These are phyloP conservation scores for Nematocida sp. DNA, from an alignment of 371 early-diverging fungal species.

Conservation along the genomic window DNA sequence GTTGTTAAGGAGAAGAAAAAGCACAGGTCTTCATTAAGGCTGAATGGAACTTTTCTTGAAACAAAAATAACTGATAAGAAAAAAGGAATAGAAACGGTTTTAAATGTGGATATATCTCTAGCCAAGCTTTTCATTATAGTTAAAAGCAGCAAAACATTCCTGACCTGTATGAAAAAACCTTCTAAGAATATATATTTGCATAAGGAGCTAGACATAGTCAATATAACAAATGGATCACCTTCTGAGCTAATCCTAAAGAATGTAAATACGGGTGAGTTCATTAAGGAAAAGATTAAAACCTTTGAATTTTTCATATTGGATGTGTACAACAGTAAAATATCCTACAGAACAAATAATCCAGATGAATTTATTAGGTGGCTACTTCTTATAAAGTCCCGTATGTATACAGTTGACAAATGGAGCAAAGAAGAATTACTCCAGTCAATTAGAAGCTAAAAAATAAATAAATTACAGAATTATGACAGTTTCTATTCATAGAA, in stretches of 20 bases:
- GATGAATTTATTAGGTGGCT: constrained; percentile 54
- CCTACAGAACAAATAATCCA: constrained; percentile 10
- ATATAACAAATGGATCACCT: neutral
- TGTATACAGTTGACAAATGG: constrained; percentile 53
- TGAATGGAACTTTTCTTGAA: constrained; percentile 22
- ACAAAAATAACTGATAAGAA: constrained; percentile 5
- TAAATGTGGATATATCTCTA: constrained; percentile 29
- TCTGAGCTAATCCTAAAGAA: constrained; percentile 38
- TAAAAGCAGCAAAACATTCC: neutral
- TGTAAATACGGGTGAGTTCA: constrained; percentile 38
- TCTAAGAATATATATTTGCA: constrained; percentile 13
- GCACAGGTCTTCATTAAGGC: neutral
- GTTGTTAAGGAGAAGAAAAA: constrained; percentile 1
- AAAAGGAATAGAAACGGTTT: neutral
- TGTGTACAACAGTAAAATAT: neutral
- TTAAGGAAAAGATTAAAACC: constrained; percentile 13
- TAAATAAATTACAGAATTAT: neutral
- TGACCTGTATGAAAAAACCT: constrained; percentile 25
- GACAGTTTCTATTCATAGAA: too few species aligned
- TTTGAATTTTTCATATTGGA: constrained; percentile 22
- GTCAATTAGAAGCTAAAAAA: constrained; percentile 22
- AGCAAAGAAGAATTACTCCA: constrained; percentile 35
- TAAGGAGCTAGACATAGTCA: constrained; percentile 45
- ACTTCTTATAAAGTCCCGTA: constrained; percentile 28
- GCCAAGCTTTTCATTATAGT: constrained; percentile 31